Evolutionary conservation across 345 rosid genomes (phyloP), one percentile per base, ranked within the genome.

Genomic region (Eucalyptus cloeziana): DNA sequence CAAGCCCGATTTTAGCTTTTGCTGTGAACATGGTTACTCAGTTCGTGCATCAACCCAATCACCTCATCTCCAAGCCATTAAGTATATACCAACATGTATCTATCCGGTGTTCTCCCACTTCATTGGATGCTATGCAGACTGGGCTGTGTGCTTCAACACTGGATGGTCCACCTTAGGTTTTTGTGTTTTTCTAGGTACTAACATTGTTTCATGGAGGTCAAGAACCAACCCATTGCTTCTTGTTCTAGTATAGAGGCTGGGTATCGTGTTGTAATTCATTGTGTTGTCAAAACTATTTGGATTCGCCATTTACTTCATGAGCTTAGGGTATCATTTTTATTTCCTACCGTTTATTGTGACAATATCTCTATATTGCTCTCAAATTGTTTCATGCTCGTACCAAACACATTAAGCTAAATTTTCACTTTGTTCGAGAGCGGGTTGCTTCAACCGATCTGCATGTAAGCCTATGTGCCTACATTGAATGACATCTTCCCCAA

Each of bases 271-370:
- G 64, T 58, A 58, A 58, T 27, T 25, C 14, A 58, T 3, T 0
- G 7, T 25, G 3, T 25, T 58, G 7, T 5, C 1, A 0, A 58
- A 58, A 58, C 7, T 58, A 58, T 25, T 58, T 58, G 1, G 67
- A 58, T 58, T 58, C 14, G 0, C 14, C 67, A 58, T 58, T 58
- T 58, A 58, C 7, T 58, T 25, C n/a, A 5, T 25, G 13, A 58
- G 15, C 31, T 58, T 25, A 11, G 67, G 64, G 1, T 25, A 5
- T 5, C 31, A 27, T 25, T 58, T 58, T 58, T 5, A 27, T 58
- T 58, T 25, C 67, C 25, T 3, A 58, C 6, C 0, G 0, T 58
- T 58, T 25, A 58, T 2, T 58, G 3, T 58, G n/a, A 58, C 15
- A 58, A 58, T 7, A 58, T 58, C n/a, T 11, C 67, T 25, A 58